Percentiles rank a stretch among this genome's conserved stretches.
Conservation (phyloP, 371 early-diverging fungal genomes). For the Mucor sp. region DNA sequence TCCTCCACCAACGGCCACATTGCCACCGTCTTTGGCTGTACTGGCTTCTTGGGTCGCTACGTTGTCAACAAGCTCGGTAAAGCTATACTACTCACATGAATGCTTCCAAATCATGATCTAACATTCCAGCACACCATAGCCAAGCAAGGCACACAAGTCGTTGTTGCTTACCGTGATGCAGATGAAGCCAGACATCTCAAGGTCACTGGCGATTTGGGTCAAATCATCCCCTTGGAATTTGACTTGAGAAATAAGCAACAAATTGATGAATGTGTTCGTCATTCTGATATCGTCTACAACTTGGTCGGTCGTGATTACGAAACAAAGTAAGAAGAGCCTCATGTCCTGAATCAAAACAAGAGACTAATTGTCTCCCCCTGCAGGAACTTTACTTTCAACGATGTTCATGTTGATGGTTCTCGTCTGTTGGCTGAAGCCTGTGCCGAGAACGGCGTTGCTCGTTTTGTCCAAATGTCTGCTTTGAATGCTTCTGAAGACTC, state of each 20-base stretch:
- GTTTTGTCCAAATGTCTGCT: slow-evolving; percentile 90
- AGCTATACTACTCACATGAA: too few relatives aligned
- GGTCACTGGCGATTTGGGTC: slow-evolving; percentile 94
- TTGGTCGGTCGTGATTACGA: slow-evolving; percentile 90
- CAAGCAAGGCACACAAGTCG: slow-evolving; percentile 84
- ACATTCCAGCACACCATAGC: slow-evolving; percentile 19
- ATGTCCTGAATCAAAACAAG: neutral
- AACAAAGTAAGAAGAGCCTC: slow-evolving; percentile 71
- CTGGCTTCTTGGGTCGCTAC: slow-evolving; percentile 96
- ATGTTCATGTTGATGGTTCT: slow-evolving; percentile 87
- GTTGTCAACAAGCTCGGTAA: slow-evolving; percentile 90
- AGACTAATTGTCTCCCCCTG: neutral
- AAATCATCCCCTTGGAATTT: slow-evolving; percentile 90
- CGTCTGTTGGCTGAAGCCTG: slow-evolving; percentile 80
- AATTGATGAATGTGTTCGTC: slow-evolving; percentile 82
- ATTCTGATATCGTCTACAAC: slow-evolving; percentile 95
- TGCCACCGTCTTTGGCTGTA: slow-evolving; percentile 95
- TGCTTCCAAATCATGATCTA: neutral
- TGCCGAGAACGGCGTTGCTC: slow-evolving; percentile 82
- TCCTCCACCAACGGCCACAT: slow-evolving; percentile 83
- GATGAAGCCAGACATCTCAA: slow-evolving; percentile 88
- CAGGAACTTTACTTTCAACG: slow-evolving; percentile 88
- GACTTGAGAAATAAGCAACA: slow-evolving; percentile 86
- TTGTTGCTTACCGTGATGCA: slow-evolving; percentile 90
- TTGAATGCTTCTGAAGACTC: slow-evolving; percentile 84